Base-by-base conservation (phyloP, 2,329 filamentous ascomycete genomes). In the Coniochaeta sp. region DNA sequence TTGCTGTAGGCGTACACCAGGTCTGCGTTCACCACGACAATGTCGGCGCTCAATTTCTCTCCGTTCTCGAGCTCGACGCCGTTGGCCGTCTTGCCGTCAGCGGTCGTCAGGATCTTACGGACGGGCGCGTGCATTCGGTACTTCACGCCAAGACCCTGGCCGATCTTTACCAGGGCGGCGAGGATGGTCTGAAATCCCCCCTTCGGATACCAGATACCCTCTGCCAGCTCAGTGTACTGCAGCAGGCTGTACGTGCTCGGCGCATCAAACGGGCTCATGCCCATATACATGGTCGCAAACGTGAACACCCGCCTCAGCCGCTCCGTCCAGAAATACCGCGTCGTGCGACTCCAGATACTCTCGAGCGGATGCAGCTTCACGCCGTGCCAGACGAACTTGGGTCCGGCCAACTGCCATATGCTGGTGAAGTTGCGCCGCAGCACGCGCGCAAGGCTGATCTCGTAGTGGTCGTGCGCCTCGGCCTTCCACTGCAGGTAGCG, bases 281-380 rank as follows among this genome's bases (percentile, higher is more conserved):
- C 89, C 85, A 91, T 89, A 68, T 92, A 91, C 89, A 91, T 92
- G 66, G 86, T 90, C 24, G 84, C 88, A 72, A 91, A 91, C 0
- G 89, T 91, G 64, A 91, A 91, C 0, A 89, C 88, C 28, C 88
- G 75, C 62, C 89, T 77, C 66, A 91, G 68, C 60, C 88, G 77
- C 68, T 91, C 88, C 0, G 86, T 87, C 77, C 78, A 81, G 71
- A 91, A 91, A 67, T 91, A 91, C 62, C 79, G 80, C 28, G 81
- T 77, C 3, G 87, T 85, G 30, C 89, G 75, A 7, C 77, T 77
- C 76, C 87, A 91, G 17, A 90, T 88, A 65, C 81, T 87, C 70
- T 90, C 85, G 63, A 91, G 86, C 0, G 87, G 88, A 74, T 90
- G 89, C 60, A 91, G 70, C 12, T 75, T 75, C 19, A 89, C 68